Conservation (phyloP, 495 filamentous ascomycete genomes). For the Sabuloglossum arenarium region DNA sequence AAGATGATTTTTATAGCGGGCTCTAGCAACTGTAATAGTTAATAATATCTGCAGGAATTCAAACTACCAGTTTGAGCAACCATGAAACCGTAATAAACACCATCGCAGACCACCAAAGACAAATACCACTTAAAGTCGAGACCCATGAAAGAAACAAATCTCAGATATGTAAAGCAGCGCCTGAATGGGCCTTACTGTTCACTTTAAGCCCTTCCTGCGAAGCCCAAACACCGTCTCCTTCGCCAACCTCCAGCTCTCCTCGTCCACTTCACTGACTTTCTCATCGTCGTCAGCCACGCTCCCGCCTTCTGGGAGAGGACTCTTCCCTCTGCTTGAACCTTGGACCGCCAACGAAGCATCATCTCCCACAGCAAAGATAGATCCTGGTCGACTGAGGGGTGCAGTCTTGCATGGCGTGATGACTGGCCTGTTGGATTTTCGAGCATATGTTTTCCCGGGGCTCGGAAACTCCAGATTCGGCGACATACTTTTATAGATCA, state of each 20-base stretch:
- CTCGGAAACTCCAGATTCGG: neutral
- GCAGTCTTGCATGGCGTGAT: neutral
- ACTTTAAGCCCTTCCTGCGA: neutral
- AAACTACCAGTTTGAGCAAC: neutral
- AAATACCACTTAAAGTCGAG: neutral
- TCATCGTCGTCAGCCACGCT: neutral
- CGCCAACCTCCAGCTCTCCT: slow-evolving; percentile 1
- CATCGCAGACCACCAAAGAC: neutral
- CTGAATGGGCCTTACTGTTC: neutral
- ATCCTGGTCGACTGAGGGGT: neutral
- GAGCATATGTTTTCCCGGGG: neutral
- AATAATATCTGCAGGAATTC: neutral
- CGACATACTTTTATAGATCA: neutral
- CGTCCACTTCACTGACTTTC: neutral
- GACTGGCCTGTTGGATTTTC: neutral
- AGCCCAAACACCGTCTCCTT: neutral
- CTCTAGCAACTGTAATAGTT: neutral
- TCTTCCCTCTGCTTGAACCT: neutral
- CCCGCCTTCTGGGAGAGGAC: neutral
- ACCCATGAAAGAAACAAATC: neutral
- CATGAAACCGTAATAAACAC: neutral
- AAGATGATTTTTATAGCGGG: neutral
- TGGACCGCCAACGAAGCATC: neutral
- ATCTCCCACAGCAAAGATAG: neutral
- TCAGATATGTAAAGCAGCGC: neutral